Percentiles rank a stretch among this genome's conserved stretches.
Evolutionary conservation across 1,139 yeast genomes (phyloP).

Genomic region (Kluyveromyces marxianus): DNA sequence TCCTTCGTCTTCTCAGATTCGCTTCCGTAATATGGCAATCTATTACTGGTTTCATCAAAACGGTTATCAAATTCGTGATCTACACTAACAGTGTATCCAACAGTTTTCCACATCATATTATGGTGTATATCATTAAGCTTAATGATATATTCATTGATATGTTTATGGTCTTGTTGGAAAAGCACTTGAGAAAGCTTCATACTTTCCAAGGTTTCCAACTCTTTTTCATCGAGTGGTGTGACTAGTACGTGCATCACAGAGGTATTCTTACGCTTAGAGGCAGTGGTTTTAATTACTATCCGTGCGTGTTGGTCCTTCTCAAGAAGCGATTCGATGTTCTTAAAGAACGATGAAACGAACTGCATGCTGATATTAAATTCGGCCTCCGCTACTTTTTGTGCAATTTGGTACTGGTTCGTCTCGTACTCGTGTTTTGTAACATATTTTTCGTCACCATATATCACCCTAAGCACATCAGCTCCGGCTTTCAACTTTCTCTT

Average conservation of each 20-base stretch:
- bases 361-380: constrained; percentile 63
- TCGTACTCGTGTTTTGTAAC: constrained; percentile 16
- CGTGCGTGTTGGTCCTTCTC: constrained; percentile 21
- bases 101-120: constrained; percentile 6
- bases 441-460: constrained; percentile 20
- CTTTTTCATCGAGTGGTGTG: constrained; percentile 16
- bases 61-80: constrained; percentile 11
- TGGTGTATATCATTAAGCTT: constrained; percentile 5
- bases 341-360: constrained; percentile 47
- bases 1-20: constrained; percentile 15
- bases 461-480: constrained; percentile 28
- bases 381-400: constrained; percentile 54
- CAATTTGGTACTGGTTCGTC: constrained; percentile 23
- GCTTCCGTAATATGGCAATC: constrained; percentile 8
- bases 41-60: not conserved
- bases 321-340: constrained; percentile 31
- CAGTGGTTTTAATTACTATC: constrained; percentile 21
- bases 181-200: constrained; percentile 1
- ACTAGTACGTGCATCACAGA: constrained; percentile 28
- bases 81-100: constrained; percentile 17
- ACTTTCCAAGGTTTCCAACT: constrained; percentile 17
- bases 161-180: not conserved
- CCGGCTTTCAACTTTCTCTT: constrained; percentile 22
- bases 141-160: not conserved
- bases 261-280: constrained; percentile 8